These are phyloP conservation scores for Aegilops tauschii DNA, from an alignment of 176 grass and related monocot species.

Conservation along the genomic window DNA sequence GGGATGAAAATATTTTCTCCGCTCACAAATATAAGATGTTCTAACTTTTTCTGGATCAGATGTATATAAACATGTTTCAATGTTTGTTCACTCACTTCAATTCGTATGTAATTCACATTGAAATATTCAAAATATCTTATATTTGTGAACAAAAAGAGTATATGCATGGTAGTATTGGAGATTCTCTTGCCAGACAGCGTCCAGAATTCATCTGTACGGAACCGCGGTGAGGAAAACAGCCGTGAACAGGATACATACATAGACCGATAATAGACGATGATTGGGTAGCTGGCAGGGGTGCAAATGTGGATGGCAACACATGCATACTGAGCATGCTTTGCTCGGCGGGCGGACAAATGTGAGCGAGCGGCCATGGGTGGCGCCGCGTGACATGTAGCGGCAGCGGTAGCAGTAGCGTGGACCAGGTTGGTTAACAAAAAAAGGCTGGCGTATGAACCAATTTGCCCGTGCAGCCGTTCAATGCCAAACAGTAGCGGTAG, in stretches of 20 bases:
- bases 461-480: slow-evolving; percentile 18
- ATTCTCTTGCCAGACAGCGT: too few relatives aligned
- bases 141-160: too few relatives aligned
- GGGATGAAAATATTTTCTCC: too few relatives aligned
- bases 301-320: neutral
- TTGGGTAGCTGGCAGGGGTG: neutral
- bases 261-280: neutral
- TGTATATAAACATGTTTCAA: too few relatives aligned
- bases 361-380: neutral
- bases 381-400: neutral
- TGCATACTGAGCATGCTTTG: neutral
- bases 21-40: too few relatives aligned
- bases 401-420: slow-evolving; percentile 3
- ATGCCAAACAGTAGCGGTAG: neutral
- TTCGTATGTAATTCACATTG: too few relatives aligned
- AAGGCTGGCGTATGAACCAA: neutral
- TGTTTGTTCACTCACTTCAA: too few relatives aligned
- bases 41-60: too few relatives aligned
- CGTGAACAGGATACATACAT: too few relatives aligned
- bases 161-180: too few relatives aligned
- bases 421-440: neutral
- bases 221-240: neutral
- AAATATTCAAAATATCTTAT: too few relatives aligned
- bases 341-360: neutral
- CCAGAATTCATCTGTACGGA: neutral